Base-by-base conservation (phyloP, 495 filamentous ascomycete genomes). In the Penicillium taxi region DNA sequence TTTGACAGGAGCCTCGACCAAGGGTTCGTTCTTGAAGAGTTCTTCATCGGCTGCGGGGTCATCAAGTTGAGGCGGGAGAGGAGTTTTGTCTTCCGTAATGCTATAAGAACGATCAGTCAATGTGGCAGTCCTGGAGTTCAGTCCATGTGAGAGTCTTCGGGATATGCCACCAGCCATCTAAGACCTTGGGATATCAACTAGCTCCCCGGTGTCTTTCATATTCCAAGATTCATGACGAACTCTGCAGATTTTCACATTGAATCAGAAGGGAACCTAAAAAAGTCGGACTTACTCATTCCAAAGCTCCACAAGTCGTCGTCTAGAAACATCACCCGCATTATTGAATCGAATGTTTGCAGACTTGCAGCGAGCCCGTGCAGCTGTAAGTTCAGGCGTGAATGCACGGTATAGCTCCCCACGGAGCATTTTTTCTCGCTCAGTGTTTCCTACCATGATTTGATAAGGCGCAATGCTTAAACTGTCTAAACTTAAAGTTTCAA, bases 1-100 rank as follows among this genome's bases (percentile, higher is more conserved):
- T 9, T 66, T 70, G 45, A 93, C 65, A 5, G 85, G 84, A 0
- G 75, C 59, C 40, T 85, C 78, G n/a, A 90, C 63, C 70, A 72
- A 87, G 3, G 84, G 74, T 9, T 83, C 73, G 22, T 74, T 49
- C 9, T 55, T 56, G 26, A 84, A 72, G 24, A 85, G 72, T 4
- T 52, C 66, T 17, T 78, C 75, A 44, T 89, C 81, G 44, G 75
- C 72, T 25, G 68, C 70, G 6, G 64, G 52, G 7, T 70, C 70
- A 7, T 70, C 48, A 0, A 67, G 64, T 9, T 44, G 59, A 0
- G 77, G 71, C 4, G 82, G 81, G 0, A 88, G 55, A 25, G 82
- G 78, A 4, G 69, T 74, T 21, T 66, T 50, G 52, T 85, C 76
- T 19, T 72, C 49, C 9, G 75, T 48, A 39, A 84, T 64, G 26